Conservation (phyloP, 352 stramenopile genomes). For the Sclerospora graminicola region DNA sequence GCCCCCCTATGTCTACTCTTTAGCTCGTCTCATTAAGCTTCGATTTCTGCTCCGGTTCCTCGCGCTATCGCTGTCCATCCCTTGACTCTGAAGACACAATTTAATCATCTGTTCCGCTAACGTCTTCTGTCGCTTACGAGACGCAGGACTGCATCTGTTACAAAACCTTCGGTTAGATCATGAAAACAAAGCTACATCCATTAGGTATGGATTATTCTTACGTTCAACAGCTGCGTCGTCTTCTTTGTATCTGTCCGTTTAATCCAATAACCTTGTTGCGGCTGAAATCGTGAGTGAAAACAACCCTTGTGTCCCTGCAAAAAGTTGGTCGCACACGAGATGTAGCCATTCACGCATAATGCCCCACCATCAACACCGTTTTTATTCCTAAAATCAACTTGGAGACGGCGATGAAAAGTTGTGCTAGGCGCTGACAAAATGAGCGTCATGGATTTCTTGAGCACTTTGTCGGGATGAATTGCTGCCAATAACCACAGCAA, state of each 20-base stretch:
- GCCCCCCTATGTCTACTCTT: too few species aligned
- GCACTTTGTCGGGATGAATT: conserved; percentile 50
- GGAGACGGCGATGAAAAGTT: conserved; percentile 55
- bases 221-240: conserved; percentile 29
- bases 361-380: conserved; percentile 63
- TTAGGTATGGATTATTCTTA: conserved; percentile 5
- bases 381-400: conserved; percentile 81
- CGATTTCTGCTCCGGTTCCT: too few species aligned
- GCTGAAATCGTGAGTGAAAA: conserved; percentile 39
- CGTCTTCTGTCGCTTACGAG: too few species aligned
- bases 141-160: too few species aligned
- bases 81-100: too few species aligned
- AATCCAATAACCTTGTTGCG: conserved; percentile 58
- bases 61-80: too few species aligned
- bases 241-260: conserved; percentile 19
- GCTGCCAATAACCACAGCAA: conserved; percentile 13
- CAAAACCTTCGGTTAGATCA: conserved; percentile 1
- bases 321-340: conserved; percentile 59
- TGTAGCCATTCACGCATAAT: conserved; percentile 76
- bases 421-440: conserved; percentile 37
- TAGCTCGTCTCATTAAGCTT: too few species aligned
- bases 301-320: conserved; percentile 33
- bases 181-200: too few species aligned
- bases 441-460: conserved; percentile 59
- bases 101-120: too few species aligned